phyloP scores from a whole-genome alignment of 139 green algal species.

The Desmodesmus armatus region DNA sequence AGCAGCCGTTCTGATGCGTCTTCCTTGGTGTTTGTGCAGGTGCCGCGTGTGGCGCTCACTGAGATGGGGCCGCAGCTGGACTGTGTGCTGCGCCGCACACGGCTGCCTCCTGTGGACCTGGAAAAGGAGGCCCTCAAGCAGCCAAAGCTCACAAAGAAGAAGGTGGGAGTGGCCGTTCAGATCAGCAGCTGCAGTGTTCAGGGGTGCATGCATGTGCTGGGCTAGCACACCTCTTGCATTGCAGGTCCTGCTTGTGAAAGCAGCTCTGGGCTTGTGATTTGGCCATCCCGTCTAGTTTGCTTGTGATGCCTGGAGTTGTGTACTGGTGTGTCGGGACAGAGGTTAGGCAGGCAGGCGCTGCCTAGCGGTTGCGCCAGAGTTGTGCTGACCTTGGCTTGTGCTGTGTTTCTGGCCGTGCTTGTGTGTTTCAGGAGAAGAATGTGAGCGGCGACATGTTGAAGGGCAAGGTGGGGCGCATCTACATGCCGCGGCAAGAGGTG shows the following conservation, averaged over 20 bases:
- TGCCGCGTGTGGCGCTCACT: constrained; percentile 82
- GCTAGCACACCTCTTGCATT: no score
- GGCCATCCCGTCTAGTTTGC: no score
- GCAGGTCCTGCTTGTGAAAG: not conserved
- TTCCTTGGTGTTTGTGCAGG: constrained; percentile 27
- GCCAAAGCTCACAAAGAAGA: constrained; percentile 80
- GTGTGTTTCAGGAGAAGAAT: constrained; percentile 95
- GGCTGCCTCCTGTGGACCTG: constrained; percentile 75
- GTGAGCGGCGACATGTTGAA: constrained; percentile 77
- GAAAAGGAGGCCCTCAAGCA: constrained; percentile 85
- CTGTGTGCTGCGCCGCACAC: constrained; percentile 76
- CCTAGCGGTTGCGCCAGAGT: not conserved
- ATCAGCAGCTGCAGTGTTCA: no score
- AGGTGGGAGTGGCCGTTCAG: no score
- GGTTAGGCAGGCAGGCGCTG: not conserved
- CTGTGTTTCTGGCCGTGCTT: not conserved
- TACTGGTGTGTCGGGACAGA: not conserved
- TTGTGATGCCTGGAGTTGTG: not conserved
- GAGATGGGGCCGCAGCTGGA: constrained; percentile 90
- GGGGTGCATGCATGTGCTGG: no score
- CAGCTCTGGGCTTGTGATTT: not conserved
- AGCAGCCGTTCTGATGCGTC: not conserved
- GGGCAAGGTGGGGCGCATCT: constrained; percentile 93
- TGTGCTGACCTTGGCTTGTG: not conserved
- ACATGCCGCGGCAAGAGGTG: constrained; percentile 92